These are phyloP conservation scores for Carnegiea gigantea DNA, from an alignment of 179 eudicot species.

Conservation along the genomic window DNA sequence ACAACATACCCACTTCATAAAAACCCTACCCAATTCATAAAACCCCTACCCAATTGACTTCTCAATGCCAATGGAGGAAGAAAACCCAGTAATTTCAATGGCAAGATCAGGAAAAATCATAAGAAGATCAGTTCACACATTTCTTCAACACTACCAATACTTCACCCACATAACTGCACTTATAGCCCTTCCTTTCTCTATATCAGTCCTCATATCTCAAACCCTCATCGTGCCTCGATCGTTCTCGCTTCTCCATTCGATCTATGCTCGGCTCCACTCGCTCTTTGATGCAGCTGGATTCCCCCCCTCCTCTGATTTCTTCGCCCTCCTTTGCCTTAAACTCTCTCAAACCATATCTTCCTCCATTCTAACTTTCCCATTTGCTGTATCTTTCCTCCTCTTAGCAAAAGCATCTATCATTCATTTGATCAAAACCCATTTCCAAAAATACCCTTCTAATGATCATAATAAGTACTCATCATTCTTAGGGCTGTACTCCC, in stretches of 20 bases:
- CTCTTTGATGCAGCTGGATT: slow-evolving; percentile 40
- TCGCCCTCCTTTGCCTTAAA: slow-evolving; percentile 50
- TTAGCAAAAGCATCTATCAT: slow-evolving; percentile 61
- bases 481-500: slow-evolving; percentile 26
- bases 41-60: neutral
- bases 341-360: slow-evolving; percentile 70
- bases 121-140: slow-evolving; percentile 52
- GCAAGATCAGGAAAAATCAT: slow-evolving; percentile 39
- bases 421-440: slow-evolving; percentile 24
- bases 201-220: slow-evolving; percentile 51
- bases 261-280: slow-evolving; percentile 38
- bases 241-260: slow-evolving; percentile 26
- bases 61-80: slow-evolving; percentile 25
- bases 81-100: slow-evolving; percentile 38
- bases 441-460: slow-evolving; percentile 4
- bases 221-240: slow-evolving; percentile 35
- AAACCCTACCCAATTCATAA: neutral
- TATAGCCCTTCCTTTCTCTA: slow-evolving; percentile 52
- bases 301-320: slow-evolving; percentile 46
- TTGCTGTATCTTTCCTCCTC: slow-evolving; percentile 65
- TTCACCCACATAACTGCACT: slow-evolving; percentile 47
- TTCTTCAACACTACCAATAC: slow-evolving; percentile 46
- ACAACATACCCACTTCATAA: slow-evolving; percentile 11
- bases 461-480: slow-evolving; percentile 16
- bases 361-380: slow-evolving; percentile 54